These are phyloP conservation scores for Auricularia heimuer DNA, from an alignment of 768 basidiomycete genomes.

Conservation along the genomic window DNA sequence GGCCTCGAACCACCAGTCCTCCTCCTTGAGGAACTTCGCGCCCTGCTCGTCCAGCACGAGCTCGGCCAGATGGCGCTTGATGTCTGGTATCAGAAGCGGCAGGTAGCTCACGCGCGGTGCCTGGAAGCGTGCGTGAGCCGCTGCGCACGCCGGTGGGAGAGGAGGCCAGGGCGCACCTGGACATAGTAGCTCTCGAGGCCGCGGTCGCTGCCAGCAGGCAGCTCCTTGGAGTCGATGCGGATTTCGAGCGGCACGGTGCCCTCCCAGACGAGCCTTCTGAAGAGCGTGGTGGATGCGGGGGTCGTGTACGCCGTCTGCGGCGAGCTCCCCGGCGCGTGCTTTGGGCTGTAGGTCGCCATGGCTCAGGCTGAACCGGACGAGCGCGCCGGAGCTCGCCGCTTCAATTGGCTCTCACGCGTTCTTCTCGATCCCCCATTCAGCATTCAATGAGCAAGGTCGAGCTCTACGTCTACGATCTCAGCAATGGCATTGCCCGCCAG, in stretches of 20 bases:
- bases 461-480: conserved; percentile 87
- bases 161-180: conserved; percentile 25
- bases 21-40: conserved; percentile 65
- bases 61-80: conserved; percentile 81
- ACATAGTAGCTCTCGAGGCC: conserved; percentile 84
- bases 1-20: conserved; percentile 97
- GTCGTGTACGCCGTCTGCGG: conserved; percentile 37
- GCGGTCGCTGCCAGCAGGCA: conserved; percentile 83
- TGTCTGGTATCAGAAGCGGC: conserved; percentile 80
- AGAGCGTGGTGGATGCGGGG: conserved; percentile 65
- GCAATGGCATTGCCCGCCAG: conserved; percentile 71
- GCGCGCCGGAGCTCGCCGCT: too few species aligned
- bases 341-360: conserved; percentile 1
- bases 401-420: background rate
- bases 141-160: background rate
- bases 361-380: too few species aligned
- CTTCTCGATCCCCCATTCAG: background rate
- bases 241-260: conserved; percentile 85
- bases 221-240: conserved; percentile 78
- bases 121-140: conserved; percentile 20
- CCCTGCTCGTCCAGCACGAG: conserved; percentile 86
- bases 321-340: background rate
- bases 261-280: conserved; percentile 84
- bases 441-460: conserved; percentile 34
- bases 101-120: conserved; percentile 91